Evolutionary conservation across 2,329 filamentous ascomycete genomes (phyloP), one percentile per base, ranked within the genome.

Genomic region (Aspergillus alliaceus): DNA sequence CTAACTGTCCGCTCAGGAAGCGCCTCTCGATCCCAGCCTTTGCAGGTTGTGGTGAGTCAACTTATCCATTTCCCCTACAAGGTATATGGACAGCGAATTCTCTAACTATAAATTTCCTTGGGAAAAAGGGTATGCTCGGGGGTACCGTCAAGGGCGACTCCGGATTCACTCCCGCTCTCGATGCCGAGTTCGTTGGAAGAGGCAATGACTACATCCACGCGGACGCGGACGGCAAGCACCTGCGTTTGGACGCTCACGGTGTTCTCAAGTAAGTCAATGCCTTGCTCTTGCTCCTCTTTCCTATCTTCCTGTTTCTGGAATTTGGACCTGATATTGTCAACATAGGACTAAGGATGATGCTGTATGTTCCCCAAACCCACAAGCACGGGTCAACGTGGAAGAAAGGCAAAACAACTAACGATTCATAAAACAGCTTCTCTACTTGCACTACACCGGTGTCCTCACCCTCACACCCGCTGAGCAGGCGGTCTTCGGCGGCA

Each of bases 181-280:
- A 78, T 56, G 74, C 74, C 22, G 62, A 70, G 22, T 68, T 75
- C 47, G 65, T 69, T 20, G 74, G 75, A 12, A 63, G 66, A 18
- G 77, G 76, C 4, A 73, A 74, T 52, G 77, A 79, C 56, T 78
- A 77, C 58, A 77, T 79, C 59, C 73, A 71, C 48, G 67, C 68
- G 20, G 77, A 79, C 58, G 67, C 75, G 3, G 72, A 75, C 56
- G 71, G 71, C 6, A 70, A 72, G 56, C 69, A 70, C 39, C 63
- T 78, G 64, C 70, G 77, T 4, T 62, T 79, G 60, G 66, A 78
- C 63, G 75, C 75, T 7, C 74, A 76, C 59, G 67, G 69, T 4
- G 69, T 75, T 18, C 54, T 77, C 34, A 75, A 73, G 76, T 79
- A 64, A 56, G 72, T 63, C n/a, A n/a, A n/a, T 15, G 14, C 22